Evolutionary conservation across 306 rosid species (phyloP).

Genomic region (Dryas alaskensis): DNA sequence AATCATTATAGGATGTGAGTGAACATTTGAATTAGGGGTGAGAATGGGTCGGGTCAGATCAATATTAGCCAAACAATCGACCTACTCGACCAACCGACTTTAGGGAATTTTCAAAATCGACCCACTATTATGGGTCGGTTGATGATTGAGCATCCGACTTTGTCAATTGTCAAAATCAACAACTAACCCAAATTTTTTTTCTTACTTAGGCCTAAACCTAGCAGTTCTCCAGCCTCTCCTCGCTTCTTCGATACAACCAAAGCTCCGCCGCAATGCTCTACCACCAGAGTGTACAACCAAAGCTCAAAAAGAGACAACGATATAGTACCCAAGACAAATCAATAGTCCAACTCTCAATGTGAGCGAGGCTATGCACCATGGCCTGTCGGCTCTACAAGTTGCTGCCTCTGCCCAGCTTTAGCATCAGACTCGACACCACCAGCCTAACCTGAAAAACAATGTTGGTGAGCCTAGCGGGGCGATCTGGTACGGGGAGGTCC

Average conservation of each 20-base stretch:
- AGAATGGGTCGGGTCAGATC: too few species aligned
- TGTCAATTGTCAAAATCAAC: too few species aligned
- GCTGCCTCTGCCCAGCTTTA: conserved; percentile 89
- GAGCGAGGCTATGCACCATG: conserved; percentile 78
- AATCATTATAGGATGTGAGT: too few species aligned
- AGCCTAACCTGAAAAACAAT: conserved; percentile 57
- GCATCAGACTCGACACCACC: conserved; percentile 77
- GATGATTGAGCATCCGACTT: too few species aligned
- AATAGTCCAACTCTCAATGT: conserved; percentile 89
- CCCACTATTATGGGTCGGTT: too few species aligned
- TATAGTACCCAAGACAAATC: conserved; percentile 82
- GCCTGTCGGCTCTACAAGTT: conserved; percentile 87
- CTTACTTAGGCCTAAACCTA: conserved; percentile 63
- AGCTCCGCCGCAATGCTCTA: conserved; percentile 74
- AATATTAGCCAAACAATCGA: too few species aligned
- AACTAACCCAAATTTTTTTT: too few species aligned
- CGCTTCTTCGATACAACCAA: conserved; percentile 48
- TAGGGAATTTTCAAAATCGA: too few species aligned
- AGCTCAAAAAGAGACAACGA: neutral
- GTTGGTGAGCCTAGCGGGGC: conserved; percentile 70
- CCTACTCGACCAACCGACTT: too few species aligned
- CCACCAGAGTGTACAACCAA: conserved; percentile 32
- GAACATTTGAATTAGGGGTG: too few species aligned
- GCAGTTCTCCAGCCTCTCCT: conserved; percentile 53
- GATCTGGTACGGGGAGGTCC: conserved; percentile 59